A percentile compares a stretch with the other conserved stretches of the same genome.
These are phyloP conservation scores for Melastoma candidum DNA, from an alignment of 441 rosid species.

Conservation along the genomic window DNA sequence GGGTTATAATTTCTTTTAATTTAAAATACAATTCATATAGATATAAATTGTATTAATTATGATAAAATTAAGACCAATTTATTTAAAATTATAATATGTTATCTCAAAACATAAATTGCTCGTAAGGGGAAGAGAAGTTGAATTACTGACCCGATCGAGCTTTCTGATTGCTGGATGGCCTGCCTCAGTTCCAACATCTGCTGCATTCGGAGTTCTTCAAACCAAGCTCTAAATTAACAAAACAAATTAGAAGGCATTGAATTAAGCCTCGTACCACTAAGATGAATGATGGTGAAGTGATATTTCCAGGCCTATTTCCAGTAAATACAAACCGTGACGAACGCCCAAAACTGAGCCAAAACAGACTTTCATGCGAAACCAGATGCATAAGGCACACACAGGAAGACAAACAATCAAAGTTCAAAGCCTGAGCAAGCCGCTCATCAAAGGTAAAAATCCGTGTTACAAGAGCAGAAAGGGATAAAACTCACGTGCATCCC, in stretches of 20 bases:
- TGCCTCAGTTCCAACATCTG: slow-evolving; percentile 64
- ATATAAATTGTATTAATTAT: too few relatives aligned
- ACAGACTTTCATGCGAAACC: too few relatives aligned
- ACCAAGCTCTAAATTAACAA: slow-evolving; percentile 48
- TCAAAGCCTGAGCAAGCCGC: not conserved
- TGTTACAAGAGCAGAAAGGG: not conserved
- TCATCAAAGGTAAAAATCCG: not conserved
- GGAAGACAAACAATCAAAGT: not conserved
- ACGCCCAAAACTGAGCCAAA: too few relatives aligned
- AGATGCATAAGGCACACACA: too few relatives aligned
- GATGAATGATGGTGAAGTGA: too few relatives aligned
- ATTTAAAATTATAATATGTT: not conserved
- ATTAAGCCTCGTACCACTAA: not conserved
- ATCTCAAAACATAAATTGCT: not conserved
- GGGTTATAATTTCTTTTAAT: too few relatives aligned
- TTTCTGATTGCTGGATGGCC: slow-evolving; percentile 63
- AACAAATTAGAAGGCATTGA: not conserved
- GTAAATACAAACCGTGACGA: too few relatives aligned
- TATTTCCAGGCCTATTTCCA: not conserved
- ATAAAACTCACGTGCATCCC: slow-evolving; percentile 52
- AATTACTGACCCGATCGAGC: slow-evolving; percentile 67
- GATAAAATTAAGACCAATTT: too few relatives aligned
- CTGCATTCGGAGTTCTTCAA: slow-evolving; percentile 75
- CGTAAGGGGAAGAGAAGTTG: slow-evolving; percentile 4
- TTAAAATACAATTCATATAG: too few relatives aligned